A percentile compares a stretch with the other conserved stretches of the same genome.
These are phyloP conservation scores for Neurospora sp. DNA, from an alignment of 495 filamentous ascomycete species.

Conservation along the genomic window DNA sequence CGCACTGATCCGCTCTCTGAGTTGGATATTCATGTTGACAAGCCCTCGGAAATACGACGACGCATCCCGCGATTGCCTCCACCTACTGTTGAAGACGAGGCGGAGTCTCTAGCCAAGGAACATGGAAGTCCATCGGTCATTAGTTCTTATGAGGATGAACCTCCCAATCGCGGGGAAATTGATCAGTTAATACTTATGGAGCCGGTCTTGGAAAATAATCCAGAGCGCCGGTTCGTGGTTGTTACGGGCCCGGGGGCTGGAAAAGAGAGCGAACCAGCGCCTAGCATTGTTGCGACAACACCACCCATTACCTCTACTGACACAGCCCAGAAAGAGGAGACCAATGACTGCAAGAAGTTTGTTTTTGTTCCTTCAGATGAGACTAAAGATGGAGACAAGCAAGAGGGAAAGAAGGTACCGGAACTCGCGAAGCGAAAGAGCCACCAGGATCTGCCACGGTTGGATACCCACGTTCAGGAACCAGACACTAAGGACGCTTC, in stretches of 20 bases:
- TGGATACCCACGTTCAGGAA: constrained; percentile 19
- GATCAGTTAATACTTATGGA: constrained; percentile 34
- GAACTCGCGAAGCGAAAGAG: constrained; percentile 25
- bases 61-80: constrained; percentile 23
- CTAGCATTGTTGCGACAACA: not conserved
- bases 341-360: constrained; percentile 33
- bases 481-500: constrained; percentile 1
- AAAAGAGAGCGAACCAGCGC: constrained; percentile 1
- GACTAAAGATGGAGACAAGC: constrained; percentile 8
- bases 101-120: constrained; percentile 35
- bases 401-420: constrained; percentile 7
- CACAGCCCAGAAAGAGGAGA: constrained; percentile 15
- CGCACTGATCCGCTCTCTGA: constrained; percentile 5
- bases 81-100: constrained; percentile 38
- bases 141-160: constrained; percentile 25
- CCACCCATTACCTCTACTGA: not conserved
- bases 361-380: constrained; percentile 14
- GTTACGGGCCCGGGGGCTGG: constrained; percentile 23
- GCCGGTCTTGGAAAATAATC: constrained; percentile 33
- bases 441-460: constrained; percentile 27
- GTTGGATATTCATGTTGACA: constrained; percentile 10
- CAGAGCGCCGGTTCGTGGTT: constrained; percentile 38
- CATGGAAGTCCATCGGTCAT: constrained; percentile 19
- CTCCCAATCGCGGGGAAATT: constrained; percentile 30
- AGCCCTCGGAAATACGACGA: not conserved